phyloP scores from a whole-genome alignment of 768 basidiomycete species.

The Amanita rubescens region DNA sequence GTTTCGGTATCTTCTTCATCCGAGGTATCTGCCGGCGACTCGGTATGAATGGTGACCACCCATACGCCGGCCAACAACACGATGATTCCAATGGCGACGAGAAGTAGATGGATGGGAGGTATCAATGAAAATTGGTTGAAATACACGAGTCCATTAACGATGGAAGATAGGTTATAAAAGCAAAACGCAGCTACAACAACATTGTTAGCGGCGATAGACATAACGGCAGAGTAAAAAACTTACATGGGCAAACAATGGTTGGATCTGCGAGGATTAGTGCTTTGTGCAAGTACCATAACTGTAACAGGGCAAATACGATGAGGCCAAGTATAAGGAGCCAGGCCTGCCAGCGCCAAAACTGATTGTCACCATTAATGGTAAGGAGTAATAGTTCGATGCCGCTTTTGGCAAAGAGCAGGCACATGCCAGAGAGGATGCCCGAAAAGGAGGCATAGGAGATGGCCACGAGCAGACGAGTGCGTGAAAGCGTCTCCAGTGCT shows the following conservation, averaged over 20 bases:
- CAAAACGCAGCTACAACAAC: slow-evolving; percentile 71
- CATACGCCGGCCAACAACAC: slow-evolving; percentile 83
- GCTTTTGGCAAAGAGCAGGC: slow-evolving; percentile 88
- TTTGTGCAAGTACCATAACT: slow-evolving; percentile 81
- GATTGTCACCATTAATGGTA: slow-evolving; percentile 67
- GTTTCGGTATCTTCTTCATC: neutral
- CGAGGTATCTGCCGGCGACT: slow-evolving; percentile 27
- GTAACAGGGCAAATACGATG: slow-evolving; percentile 66
- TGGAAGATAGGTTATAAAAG: slow-evolving; percentile 90
- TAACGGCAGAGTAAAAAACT: slow-evolving; percentile 24
- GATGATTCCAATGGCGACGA: slow-evolving; percentile 72
- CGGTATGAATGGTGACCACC: slow-evolving; percentile 76
- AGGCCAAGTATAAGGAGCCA: slow-evolving; percentile 77
- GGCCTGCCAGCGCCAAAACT: slow-evolving; percentile 78
- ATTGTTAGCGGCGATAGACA: slow-evolving; percentile 2
- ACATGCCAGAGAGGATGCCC: slow-evolving; percentile 88
- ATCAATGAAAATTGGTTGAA: slow-evolving; percentile 80
- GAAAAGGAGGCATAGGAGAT: slow-evolving; percentile 84
- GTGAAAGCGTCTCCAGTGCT: neutral
- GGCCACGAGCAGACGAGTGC: slow-evolving; percentile 56
- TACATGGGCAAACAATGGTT: slow-evolving; percentile 79
- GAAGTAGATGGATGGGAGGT: slow-evolving; percentile 54
- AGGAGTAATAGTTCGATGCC: slow-evolving; percentile 84
- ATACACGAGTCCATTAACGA: slow-evolving; percentile 85
- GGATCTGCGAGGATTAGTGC: slow-evolving; percentile 77